Evolutionary conservation across 2,329 filamentous ascomycete species (phyloP).

Genomic region (Aspergillus carbonarius): DNA sequence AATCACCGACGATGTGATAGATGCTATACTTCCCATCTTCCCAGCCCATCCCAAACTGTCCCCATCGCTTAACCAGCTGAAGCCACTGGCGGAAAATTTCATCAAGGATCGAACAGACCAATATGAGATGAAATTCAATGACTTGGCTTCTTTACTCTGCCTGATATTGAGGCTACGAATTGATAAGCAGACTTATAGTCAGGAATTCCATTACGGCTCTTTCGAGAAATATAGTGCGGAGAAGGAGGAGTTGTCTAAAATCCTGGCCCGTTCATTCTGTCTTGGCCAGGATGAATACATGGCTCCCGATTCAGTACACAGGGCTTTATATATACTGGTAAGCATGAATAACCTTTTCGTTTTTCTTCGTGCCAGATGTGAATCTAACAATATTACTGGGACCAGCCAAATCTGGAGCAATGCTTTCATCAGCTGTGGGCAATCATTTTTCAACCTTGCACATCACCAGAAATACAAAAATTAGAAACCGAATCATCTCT

Average conservation of each 20-base stretch:
- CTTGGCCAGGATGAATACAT: neutral
- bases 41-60: neutral
- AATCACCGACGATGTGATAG: neutral
- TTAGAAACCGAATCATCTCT: neutral
- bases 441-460: neutral
- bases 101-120: neutral
- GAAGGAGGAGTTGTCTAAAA: neutral
- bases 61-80: neutral
- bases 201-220: neutral
- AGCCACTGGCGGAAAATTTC: neutral
- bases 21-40: neutral
- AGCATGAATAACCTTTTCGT: neutral
- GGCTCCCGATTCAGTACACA: neutral
- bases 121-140: neutral
- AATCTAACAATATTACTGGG: neutral
- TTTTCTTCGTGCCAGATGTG: neutral
- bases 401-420: conserved; percentile 3
- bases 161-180: neutral
- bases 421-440: conserved; percentile 2
- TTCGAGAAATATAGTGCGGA: neutral
- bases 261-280: neutral
- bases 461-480: neutral
- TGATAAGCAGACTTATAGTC: neutral
- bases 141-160: neutral
- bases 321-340: neutral